phyloP scores from a whole-genome alignment of 2,329 filamentous ascomycete genomes.

The Cryphonectria carpinicola region DNA sequence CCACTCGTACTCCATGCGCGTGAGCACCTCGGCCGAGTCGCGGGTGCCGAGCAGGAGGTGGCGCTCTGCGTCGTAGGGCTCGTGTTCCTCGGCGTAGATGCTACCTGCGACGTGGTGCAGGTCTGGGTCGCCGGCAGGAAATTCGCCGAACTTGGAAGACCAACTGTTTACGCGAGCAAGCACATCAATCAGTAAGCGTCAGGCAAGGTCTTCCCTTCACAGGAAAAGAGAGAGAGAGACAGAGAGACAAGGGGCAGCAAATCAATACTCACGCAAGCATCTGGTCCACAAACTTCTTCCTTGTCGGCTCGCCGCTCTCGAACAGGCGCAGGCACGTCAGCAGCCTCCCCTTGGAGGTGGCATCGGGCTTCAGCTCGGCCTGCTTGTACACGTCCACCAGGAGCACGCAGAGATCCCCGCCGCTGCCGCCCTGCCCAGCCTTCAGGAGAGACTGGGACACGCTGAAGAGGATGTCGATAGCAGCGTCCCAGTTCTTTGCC shows the following conservation, averaged over 20 bases:
- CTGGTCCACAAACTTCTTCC: slow-evolving; percentile 90
- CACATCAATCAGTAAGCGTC: slow-evolving; percentile 5
- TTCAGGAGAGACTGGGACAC: slow-evolving; percentile 86
- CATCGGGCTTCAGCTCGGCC: slow-evolving; percentile 76
- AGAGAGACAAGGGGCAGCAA: not conserved
- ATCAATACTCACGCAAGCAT: slow-evolving; percentile 68
- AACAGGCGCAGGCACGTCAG: slow-evolving; percentile 82
- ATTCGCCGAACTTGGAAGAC: slow-evolving; percentile 84
- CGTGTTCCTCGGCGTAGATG: slow-evolving; percentile 89
- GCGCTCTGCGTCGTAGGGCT: slow-evolving; percentile 89
- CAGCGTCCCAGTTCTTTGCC: slow-evolving; percentile 78
- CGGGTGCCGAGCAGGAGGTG: slow-evolving; percentile 88
- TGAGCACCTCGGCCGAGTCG: slow-evolving; percentile 81
- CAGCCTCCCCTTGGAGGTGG: slow-evolving; percentile 73
- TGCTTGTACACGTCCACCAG: slow-evolving; percentile 91
- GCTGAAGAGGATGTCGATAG: slow-evolving; percentile 82
- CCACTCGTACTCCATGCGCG: slow-evolving; percentile 88
- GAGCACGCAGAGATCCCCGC: slow-evolving; percentile 86
- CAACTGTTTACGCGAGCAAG: slow-evolving; percentile 56
- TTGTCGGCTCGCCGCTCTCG: slow-evolving; percentile 79
- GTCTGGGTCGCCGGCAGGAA: slow-evolving; percentile 90
- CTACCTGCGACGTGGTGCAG: slow-evolving; percentile 89
- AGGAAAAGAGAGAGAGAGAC: not conserved
- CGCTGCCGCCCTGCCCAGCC: slow-evolving; percentile 91
- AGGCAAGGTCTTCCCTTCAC: not conserved